phyloP scores from a whole-genome alignment of 1,284 basidiomycete species.

The Ganoderma sinense region DNA sequence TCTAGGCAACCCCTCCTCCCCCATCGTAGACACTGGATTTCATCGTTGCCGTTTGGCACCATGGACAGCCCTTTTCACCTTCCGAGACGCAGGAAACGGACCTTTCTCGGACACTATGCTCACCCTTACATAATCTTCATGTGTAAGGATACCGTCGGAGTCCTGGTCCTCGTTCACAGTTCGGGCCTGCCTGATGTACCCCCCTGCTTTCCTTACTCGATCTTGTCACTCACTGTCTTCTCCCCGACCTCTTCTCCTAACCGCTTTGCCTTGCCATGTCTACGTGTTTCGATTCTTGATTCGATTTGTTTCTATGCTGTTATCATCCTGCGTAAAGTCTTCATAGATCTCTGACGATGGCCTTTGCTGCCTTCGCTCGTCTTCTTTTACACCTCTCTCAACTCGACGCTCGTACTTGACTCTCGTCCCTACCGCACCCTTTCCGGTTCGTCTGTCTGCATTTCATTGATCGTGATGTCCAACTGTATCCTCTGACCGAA shows the following conservation, averaged over 20 bases:
- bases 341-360: conserved; percentile 9
- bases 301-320: not conserved
- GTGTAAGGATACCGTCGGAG: conserved; percentile 22
- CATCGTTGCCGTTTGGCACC: not conserved
- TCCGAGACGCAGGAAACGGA: conserved; percentile 15
- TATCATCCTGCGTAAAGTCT: not conserved
- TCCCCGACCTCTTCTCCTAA: not conserved
- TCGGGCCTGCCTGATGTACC: conserved; percentile 17
- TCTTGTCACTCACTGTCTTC: conserved; percentile 1
- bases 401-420: not conserved
- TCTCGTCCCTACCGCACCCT: not conserved
- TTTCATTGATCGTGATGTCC: not conserved
- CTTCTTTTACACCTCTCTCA: not conserved
- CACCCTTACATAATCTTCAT: conserved; percentile 12
- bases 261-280: not conserved
- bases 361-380: not conserved
- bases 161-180: conserved; percentile 3
- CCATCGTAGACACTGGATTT: not conserved
- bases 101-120: conserved; percentile 16
- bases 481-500: not conserved
- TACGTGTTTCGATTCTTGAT: not conserved
- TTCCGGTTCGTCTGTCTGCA: not conserved
- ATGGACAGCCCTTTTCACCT: conserved; percentile 12
- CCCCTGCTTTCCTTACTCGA: not conserved
- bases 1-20: conserved; percentile 3